These are phyloP conservation scores for Hypholoma sublateritium DNA, from an alignment of 768 basidiomycete genomes.

Conservation along the genomic window DNA sequence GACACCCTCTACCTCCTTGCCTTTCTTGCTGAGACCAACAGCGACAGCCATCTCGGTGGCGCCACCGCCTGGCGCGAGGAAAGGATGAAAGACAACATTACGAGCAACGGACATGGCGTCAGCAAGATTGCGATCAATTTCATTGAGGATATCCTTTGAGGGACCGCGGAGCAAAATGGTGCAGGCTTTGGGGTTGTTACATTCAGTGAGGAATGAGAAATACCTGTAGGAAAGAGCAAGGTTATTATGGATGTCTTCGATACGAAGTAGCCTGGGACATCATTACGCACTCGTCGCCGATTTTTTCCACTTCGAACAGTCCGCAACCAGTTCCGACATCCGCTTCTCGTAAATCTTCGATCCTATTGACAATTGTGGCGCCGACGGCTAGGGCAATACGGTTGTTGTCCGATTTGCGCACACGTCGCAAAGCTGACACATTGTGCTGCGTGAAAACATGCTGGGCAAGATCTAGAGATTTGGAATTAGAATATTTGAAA, in stretches of 20 bases:
- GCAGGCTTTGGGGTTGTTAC: conserved; percentile 90
- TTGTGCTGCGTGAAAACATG: conserved; percentile 85
- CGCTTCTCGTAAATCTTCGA: conserved; percentile 89
- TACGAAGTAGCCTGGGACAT: not conserved
- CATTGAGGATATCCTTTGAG: conserved; percentile 97
- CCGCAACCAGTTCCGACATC: conserved; percentile 95
- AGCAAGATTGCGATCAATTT: conserved; percentile 95
- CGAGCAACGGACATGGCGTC: conserved; percentile 98
- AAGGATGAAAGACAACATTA: conserved; percentile 95
- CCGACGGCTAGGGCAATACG: conserved; percentile 94
- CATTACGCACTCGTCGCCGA: conserved; percentile 81
- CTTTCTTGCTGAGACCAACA: conserved; percentile 81
- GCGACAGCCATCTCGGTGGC: conserved; percentile 98
- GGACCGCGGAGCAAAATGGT: conserved; percentile 97
- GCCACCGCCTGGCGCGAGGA: conserved; percentile 92
- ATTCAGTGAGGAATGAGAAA: conserved; percentile 96
- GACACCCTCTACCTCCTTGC: conserved; percentile 79
- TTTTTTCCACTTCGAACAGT: conserved; percentile 95
- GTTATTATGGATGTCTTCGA: not conserved
- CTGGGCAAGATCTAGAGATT: conserved; percentile 79
- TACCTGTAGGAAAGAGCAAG: conserved; percentile 57
- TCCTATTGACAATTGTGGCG: conserved; percentile 94
- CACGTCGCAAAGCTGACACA: conserved; percentile 93
- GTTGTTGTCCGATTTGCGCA: conserved; percentile 98
- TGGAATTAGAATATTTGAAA: not conserved